These are phyloP conservation scores for Pelargonium myrrhifolium DNA, from an alignment of 441 rosid species.

Conservation along the genomic window DNA sequence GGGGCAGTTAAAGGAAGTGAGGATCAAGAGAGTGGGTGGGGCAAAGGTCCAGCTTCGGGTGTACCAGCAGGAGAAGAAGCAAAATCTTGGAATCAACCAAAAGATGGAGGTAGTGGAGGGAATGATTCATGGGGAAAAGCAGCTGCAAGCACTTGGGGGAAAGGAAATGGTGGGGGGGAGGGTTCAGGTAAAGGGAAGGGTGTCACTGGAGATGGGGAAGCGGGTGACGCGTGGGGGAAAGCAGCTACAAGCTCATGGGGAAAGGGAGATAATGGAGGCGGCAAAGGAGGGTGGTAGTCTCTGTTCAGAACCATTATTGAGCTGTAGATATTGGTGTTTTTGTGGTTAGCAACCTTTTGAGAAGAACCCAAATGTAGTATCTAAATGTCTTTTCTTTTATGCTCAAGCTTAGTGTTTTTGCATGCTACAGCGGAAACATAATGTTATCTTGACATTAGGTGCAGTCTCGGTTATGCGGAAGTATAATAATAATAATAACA, in stretches of 20 bases:
- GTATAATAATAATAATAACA: too few relatives aligned
- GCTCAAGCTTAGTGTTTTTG: too few relatives aligned
- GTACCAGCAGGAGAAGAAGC: conserved; percentile 10
- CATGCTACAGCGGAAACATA: too few relatives aligned
- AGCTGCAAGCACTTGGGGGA: background rate
- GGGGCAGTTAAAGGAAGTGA: background rate
- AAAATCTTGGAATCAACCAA: conserved; percentile 18
- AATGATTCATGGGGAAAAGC: conserved; percentile 7
- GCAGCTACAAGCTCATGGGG: conserved; percentile 31
- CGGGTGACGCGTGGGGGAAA: conserved; percentile 27
- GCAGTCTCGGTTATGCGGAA: too few relatives aligned
- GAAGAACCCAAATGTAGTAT: too few relatives aligned
- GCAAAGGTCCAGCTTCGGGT: conserved; percentile 20
- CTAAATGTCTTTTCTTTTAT: too few relatives aligned
- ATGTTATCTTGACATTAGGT: too few relatives aligned
- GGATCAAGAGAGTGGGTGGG: conserved; percentile 14
- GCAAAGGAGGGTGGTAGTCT: conserved; percentile 33
- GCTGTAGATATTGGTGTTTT: background rate
- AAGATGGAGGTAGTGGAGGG: conserved; percentile 20
- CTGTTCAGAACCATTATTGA: background rate
- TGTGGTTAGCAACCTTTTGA: too few relatives aligned
- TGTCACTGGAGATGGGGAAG: background rate
- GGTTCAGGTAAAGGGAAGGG: too few relatives aligned
- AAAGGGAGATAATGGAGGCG: conserved; percentile 21
- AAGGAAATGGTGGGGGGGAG: background rate